Evolutionary conservation across 2,329 filamentous ascomycete genomes (phyloP), one percentile per base, ranked within the genome.

Genomic region (Monascus ruber): DNA sequence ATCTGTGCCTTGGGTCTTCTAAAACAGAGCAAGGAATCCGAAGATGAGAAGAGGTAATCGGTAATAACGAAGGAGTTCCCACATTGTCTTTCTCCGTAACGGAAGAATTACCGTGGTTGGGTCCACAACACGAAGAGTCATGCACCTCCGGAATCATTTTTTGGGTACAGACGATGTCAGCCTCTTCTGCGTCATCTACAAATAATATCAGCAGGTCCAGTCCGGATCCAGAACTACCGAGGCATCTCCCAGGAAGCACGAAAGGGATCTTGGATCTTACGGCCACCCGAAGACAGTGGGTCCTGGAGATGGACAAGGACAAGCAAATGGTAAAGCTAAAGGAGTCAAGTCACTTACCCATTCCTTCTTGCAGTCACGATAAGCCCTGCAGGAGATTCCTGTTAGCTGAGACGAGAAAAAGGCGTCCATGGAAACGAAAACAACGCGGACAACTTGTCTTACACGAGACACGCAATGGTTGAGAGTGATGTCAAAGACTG

Each of bases 281-380:
- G 28, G 10, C 28, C 28, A 29, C 10, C 28, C 28, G 28, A 29
- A 26, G 25, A 10, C 28, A 10, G 28, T 6, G 37, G 2, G 34
- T 10, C 6, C 27, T 24, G 6, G 25, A 38, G 27, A 37, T 44
- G 29, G 31, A 38, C 37, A 29, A 35, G 9, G 36, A 36, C 2
- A 35, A 28, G 33, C 32, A 40, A 40, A 9, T 39, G 6, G 17
- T 11, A 3, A 5, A 11, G 26, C n/a, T 2, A 10, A 34, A n/a
- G 8, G 11, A 35, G 36, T 4, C n/a, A 6, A 24, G 10, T 8
- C 10, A 66, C 76, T 53, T 72, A 94, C 87, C 88, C 88, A 95
- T 69, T 81, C 75, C 66, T 94, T 88, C 63, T 95, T 95, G 66
- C 89, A 96, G 46, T 93, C 86, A 42, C 87, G 78, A 63, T 95